Base-by-base conservation (phyloP, 1,284 basidiomycete species). In the Porogramme epimiltina region DNA sequence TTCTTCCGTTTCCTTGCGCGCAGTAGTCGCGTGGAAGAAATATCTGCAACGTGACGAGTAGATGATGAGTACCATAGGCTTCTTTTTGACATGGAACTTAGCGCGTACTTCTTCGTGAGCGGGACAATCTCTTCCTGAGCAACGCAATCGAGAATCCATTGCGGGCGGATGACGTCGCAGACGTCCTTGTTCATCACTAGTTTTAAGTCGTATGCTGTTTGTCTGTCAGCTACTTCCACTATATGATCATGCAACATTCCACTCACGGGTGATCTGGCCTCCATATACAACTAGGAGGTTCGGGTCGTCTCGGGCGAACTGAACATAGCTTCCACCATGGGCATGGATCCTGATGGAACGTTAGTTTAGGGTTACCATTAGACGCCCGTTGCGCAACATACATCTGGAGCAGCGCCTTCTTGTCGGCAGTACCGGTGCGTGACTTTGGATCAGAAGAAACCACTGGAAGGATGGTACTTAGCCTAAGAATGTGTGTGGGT, bases 61-160 rank as follows among this genome's bases (percentile, higher is more conserved):
- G 42, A 19, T 45, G 9, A 13, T 6, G 25, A 34, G 15, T 28
- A 36, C 28, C 25, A 49, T 19, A 38, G 33, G 20, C n/a, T n/a
- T n/a, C n/a, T n/a, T n/a, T n/a, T n/a, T n/a, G n/a, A n/a, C n/a
- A n/a, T n/a, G 43, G 43, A 25, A 8, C 28, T 34, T 24, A 31
- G 2, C 25, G 55, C 68, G 41, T 64, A 94, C 91, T 82, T 88
- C 66, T 86, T 84, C 31, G 72, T 75, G 42, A 93, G 67, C 0
- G 91, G 85, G 13, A 85, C 65, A 15, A 76, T 70, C 48, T 78
- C 70, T 15, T 76, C 77, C 25, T 75, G 72, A 3, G 78, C 73
- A 39, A 95, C 77, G n/a, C 86, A 93, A 62, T 93, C 90, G 40
- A 78, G 66, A 44, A 97, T 75, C 93, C 93, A 97, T 26, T 79